Evolutionary conservation across 306 rosid species (phyloP).

Genomic region (Medicago lupulina): DNA sequence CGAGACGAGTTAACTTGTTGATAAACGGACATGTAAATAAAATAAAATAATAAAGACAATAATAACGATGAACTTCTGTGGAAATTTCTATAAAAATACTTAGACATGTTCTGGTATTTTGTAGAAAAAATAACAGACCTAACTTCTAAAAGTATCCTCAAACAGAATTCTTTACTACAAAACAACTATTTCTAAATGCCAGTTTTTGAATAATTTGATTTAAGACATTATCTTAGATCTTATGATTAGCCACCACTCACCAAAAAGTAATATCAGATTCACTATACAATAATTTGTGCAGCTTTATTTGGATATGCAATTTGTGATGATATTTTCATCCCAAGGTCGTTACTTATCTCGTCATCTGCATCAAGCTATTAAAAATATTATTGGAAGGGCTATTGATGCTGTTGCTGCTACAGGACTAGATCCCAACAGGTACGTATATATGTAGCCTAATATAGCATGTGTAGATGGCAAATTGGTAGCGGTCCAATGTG

Average conservation of each 20-base stretch:
- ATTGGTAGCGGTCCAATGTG: too few relatives aligned
- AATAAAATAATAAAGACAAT: neutral
- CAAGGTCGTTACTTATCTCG: slow-evolving; percentile 92
- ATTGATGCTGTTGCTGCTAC: slow-evolving; percentile 73
- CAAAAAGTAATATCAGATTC: slow-evolving; percentile 14
- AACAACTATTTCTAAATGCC: neutral
- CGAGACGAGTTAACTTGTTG: neutral
- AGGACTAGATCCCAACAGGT: slow-evolving; percentile 94
- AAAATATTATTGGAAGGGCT: slow-evolving; percentile 74
- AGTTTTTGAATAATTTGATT: neutral
- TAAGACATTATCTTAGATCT: neutral
- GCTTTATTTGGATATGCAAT: slow-evolving; percentile 96
- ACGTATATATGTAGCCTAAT: slow-evolving; percentile 10
- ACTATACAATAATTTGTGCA: slow-evolving; percentile 43
- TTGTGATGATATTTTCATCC: slow-evolving; percentile 84
- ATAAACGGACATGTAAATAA: neutral
- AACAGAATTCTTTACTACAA: neutral
- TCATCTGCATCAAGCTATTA: slow-evolving; percentile 82
- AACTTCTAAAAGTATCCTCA: neutral
- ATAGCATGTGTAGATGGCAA: neutral
- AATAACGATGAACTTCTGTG: neutral
- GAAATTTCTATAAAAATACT: neutral
- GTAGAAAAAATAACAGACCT: neutral
- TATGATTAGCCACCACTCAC: neutral
- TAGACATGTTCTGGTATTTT: neutral